phyloP scores from a whole-genome alignment of 2,329 filamentous ascomycete genomes.

The Calcarisporium arbuscula region DNA sequence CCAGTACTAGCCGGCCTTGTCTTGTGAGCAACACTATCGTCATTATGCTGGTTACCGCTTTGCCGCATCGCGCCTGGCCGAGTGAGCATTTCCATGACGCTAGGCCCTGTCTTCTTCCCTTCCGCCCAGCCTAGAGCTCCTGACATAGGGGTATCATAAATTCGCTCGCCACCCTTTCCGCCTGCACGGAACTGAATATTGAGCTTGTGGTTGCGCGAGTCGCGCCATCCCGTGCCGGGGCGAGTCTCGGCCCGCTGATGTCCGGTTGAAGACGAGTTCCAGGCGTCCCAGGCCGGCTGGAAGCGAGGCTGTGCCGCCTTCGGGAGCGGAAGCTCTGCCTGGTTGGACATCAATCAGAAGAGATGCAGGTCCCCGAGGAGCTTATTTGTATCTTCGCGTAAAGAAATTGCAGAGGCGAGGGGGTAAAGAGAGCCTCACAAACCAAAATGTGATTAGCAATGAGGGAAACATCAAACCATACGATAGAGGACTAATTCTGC shows the following conservation, averaged over 20 bases:
- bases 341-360: not conserved
- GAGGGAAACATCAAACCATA: too few species aligned
- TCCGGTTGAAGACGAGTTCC: constrained; percentile 69
- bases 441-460: too few species aligned
- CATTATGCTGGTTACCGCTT: constrained; percentile 8
- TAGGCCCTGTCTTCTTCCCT: constrained; percentile 31
- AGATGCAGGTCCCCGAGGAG: too few species aligned
- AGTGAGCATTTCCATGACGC: constrained; percentile 49
- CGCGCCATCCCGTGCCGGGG: constrained; percentile 62
- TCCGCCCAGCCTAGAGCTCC: constrained; percentile 52
- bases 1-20: constrained; percentile 3
- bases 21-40: constrained; percentile 11
- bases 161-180: constrained; percentile 48
- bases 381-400: too few species aligned
- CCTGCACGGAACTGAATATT: constrained; percentile 59
- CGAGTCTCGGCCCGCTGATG: constrained; percentile 71
- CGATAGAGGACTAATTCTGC: too few species aligned
- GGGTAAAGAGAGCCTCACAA: too few species aligned
- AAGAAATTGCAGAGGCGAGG: too few species aligned
- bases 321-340: constrained; percentile 15
- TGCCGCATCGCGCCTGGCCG: constrained; percentile 27
- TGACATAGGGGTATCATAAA: constrained; percentile 60
- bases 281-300: constrained; percentile 53
- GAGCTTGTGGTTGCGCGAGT: constrained; percentile 63
- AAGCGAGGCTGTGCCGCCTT: constrained; percentile 35